Percentiles rank a stretch among this genome's conserved stretches.
These are phyloP conservation scores for Rhodotorula babjevae DNA, from an alignment of 768 basidiomycete genomes.

Conservation along the genomic window DNA sequence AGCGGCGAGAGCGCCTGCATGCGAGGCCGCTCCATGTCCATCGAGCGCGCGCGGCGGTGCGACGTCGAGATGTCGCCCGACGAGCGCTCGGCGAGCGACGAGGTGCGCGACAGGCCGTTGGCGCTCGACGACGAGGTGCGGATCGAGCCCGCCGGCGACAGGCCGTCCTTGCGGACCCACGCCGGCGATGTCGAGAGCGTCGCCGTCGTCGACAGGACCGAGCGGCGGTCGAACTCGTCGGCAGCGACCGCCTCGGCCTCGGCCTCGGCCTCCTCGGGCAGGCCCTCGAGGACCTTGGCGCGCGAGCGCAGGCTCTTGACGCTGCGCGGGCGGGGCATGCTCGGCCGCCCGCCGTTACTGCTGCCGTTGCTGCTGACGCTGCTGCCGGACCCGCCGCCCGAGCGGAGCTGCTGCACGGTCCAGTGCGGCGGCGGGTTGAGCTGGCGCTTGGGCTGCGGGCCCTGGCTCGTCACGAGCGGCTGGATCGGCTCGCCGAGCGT, in stretches of 20 bases:
- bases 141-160: not conserved
- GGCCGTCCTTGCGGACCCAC: conserved; percentile 5
- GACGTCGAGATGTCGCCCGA: not conserved
- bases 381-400: not conserved
- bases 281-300: not conserved
- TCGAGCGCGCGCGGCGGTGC: conserved; percentile 21
- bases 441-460: not conserved
- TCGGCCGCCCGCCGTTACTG: not conserved
- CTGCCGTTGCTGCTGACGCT: not conserved
- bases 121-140: not conserved
- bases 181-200: not conserved
- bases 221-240: not conserved
- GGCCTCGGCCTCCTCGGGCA: conserved; percentile 26
- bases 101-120: not conserved
- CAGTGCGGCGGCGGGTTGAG: conserved; percentile 25
- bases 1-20: conserved; percentile 6
- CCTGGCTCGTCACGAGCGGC: not conserved
- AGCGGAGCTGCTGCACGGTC: conserved; percentile 24
- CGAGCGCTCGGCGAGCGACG: not conserved
- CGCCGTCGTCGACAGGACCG: not conserved
- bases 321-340: conserved; percentile 10
- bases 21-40: conserved; percentile 11
- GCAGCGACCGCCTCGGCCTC: conserved; percentile 18
- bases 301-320: conserved; percentile 12
- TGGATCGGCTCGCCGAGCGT: conserved; percentile 31